phyloP scores from a whole-genome alignment of 108 stramenopile genomes.

The Thalassiosira profunda region DNA sequence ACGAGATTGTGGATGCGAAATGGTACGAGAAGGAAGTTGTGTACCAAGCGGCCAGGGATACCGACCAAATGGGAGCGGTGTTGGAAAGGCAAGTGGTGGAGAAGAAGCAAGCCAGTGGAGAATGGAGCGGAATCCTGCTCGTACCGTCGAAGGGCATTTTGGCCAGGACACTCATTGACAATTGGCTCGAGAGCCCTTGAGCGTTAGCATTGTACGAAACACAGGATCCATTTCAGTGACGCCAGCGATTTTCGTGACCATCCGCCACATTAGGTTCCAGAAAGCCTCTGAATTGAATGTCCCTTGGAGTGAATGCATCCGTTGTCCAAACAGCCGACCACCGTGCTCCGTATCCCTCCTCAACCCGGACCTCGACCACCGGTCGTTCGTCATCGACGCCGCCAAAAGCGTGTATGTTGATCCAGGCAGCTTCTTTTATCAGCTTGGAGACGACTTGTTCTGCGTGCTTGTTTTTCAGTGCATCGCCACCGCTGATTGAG shows the following conservation, averaged over 20 bases:
- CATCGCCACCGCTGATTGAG: slow-evolving; percentile 19
- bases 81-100: slow-evolving; percentile 66
- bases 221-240: too few relatives aligned
- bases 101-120: slow-evolving; percentile 30
- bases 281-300: slow-evolving; percentile 42
- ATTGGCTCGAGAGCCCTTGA: slow-evolving; percentile 59
- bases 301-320: slow-evolving; percentile 6
- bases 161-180: slow-evolving; percentile 71
- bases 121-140: slow-evolving; percentile 58
- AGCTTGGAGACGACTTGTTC: slow-evolving; percentile 11
- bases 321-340: slow-evolving; percentile 35
- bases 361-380: slow-evolving; percentile 26
- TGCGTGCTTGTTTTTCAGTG: slow-evolving; percentile 33
- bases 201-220: too few relatives aligned
- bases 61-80: slow-evolving; percentile 55
- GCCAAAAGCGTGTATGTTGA: slow-evolving; percentile 50
- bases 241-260: slow-evolving; percentile 51
- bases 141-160: slow-evolving; percentile 80
- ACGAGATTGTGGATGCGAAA: slow-evolving; percentile 70
- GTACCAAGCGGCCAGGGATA: slow-evolving; percentile 41
- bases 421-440: slow-evolving; percentile 42
- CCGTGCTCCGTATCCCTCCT: slow-evolving; percentile 49
- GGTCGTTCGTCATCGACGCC: slow-evolving; percentile 19
- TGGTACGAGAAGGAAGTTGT: slow-evolving; percentile 77
- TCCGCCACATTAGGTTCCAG: slow-evolving; percentile 50